These are phyloP conservation scores for Pseudozyma hubeiensis DNA, from an alignment of 1,284 basidiomycete genomes.

Conservation along the genomic window DNA sequence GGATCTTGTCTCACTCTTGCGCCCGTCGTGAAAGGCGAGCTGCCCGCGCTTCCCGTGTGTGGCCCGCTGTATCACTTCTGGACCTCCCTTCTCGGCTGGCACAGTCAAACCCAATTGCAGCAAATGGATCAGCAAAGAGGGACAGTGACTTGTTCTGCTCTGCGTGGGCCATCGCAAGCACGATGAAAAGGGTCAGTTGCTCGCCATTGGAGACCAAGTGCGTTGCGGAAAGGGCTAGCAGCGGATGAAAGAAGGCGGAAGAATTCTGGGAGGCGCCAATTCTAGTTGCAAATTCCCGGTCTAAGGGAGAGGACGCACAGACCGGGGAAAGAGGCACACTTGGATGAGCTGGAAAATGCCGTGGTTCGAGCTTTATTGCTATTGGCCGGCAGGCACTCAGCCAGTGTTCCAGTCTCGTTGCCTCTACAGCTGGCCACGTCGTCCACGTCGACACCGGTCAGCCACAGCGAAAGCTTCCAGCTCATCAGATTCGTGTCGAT, in stretches of 20 bases:
- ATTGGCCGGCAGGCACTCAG: conserved; percentile 25
- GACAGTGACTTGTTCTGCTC: too few species aligned
- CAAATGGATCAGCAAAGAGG: too few species aligned
- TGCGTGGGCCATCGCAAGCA: too few species aligned
- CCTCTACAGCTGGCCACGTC: not conserved
- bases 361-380: not conserved
- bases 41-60: too few species aligned
- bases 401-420: not conserved
- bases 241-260: conserved; percentile 23
- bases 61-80: too few species aligned
- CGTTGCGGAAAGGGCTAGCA: not conserved
- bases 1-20: too few species aligned
- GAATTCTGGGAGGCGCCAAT: conserved; percentile 13
- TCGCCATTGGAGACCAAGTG: too few species aligned
- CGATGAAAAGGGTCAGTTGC: too few species aligned
- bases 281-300: not conserved
- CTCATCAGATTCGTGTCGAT: conserved; percentile 19
- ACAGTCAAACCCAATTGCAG: too few species aligned
- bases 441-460: conserved; percentile 37
- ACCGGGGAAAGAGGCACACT: conserved; percentile 15
- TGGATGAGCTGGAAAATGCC: conserved; percentile 22
- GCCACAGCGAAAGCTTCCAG: conserved; percentile 37
- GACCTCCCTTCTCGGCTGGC: too few species aligned
- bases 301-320: conserved; percentile 17
- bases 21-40: too few species aligned